These are phyloP conservation scores for Plasmodium chabaudi DNA, from an alignment of 169 alveolate genomes.

Conservation along the genomic window DNA sequence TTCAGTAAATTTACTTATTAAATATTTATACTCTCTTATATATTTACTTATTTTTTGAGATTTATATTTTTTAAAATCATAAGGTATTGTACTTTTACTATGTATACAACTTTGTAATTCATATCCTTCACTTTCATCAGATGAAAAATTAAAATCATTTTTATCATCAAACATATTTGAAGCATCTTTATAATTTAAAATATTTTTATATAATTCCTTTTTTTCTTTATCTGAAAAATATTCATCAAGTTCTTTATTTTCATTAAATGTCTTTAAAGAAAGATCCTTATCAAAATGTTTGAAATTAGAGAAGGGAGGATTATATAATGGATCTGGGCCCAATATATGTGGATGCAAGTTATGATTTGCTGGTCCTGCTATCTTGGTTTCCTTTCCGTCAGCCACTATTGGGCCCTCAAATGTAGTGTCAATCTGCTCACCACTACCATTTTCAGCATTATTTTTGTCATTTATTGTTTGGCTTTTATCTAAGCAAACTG, in stretches of 20 bases:
- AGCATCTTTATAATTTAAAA: not conserved
- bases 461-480: no score
- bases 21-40: slow-evolving; percentile 55
- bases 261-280: not conserved
- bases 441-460: no score
- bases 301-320: no score
- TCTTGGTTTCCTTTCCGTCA: no score
- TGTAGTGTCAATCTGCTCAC: no score
- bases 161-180: slow-evolving; percentile 15
- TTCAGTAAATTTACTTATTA: slow-evolving; percentile 64
- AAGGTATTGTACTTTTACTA: slow-evolving; percentile 41
- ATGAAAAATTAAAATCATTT: slow-evolving; percentile 22
- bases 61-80: slow-evolving; percentile 46
- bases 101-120: slow-evolving; percentile 69
- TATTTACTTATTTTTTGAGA: slow-evolving; percentile 28
- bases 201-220: slow-evolving; percentile 39
- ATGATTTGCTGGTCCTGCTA: no score
- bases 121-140: slow-evolving; percentile 76
- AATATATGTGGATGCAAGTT: no score
- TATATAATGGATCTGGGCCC: no score
- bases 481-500: no score
- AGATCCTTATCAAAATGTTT: not conserved
- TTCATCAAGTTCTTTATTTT: not conserved
- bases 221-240: slow-evolving; percentile 30
- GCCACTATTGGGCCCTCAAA: no score